A percentile compares a stretch with the other conserved stretches of the same genome.
Evolutionary conservation across 2,329 filamentous ascomycete genomes (phyloP).

Genomic region (Endothia cerciana): DNA sequence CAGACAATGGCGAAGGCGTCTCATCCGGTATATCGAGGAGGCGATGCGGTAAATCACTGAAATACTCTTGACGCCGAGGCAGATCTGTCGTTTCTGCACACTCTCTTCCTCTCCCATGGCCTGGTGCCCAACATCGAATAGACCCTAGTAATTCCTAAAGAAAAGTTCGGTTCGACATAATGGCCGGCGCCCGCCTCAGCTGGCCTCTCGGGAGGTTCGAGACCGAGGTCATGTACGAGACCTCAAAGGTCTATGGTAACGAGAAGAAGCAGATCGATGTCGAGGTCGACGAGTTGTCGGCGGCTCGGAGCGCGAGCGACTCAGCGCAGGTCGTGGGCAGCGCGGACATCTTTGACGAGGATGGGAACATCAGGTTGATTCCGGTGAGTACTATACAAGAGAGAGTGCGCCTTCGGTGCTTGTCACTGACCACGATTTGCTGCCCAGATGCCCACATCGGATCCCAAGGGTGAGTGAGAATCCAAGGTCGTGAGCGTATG

Average conservation of each 20-base stretch:
- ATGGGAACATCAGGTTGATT: constrained; percentile 33
- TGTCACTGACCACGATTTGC: constrained; percentile 9
- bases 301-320: constrained; percentile 2
- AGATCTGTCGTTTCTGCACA: background rate
- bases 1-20: background rate
- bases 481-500: background rate
- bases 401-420: no score
- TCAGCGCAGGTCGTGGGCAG: constrained; percentile 30
- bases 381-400: constrained; percentile 25
- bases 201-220: constrained; percentile 22
- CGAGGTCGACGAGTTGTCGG: constrained; percentile 6
- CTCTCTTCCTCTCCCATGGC: constrained; percentile 8
- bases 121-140: constrained; percentile 14
- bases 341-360: constrained; percentile 31
- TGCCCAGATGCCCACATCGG: constrained; percentile 37
- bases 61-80: constrained; percentile 13
- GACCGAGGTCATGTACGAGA: background rate
- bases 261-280: constrained; percentile 19
- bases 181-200: constrained; percentile 18
- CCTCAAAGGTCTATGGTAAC: constrained; percentile 11
- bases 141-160: background rate
- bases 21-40: background rate
- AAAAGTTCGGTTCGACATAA: background rate
- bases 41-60: background rate
- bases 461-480: constrained; percentile 36